Evolutionary conservation across 208 protist genomes (phyloP).

Genomic region (Trypanosoma conorhini): DNA sequence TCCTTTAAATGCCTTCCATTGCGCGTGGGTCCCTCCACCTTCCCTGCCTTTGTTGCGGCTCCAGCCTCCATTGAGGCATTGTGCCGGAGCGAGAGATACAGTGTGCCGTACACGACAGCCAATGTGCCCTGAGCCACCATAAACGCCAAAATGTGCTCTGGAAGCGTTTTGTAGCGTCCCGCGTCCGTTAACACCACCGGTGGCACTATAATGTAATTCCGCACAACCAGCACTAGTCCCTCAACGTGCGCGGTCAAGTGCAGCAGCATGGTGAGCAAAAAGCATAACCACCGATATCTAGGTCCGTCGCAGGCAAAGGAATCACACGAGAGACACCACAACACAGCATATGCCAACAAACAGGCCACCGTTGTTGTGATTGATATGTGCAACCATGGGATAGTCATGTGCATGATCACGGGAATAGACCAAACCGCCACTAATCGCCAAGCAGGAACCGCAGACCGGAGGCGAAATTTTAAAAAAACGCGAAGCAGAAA

Average conservation of each 20-base stretch:
- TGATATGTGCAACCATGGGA: conserved; percentile 48
- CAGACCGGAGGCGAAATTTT: not conserved
- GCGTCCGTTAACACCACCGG: conserved; percentile 39
- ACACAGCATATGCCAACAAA: conserved; percentile 28
- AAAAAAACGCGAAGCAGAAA: conserved; percentile 1
- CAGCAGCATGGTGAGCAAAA: conserved; percentile 23
- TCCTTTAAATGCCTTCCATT: not conserved
- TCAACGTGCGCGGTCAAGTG: conserved; percentile 65
- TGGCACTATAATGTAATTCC: conserved; percentile 56
- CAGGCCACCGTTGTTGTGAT: conserved; percentile 38
- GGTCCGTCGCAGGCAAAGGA: conserved; percentile 22
- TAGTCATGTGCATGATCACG: conserved; percentile 30
- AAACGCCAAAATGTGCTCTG: conserved; percentile 41
- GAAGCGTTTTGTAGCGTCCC: conserved; percentile 40
- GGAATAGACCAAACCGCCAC: conserved; percentile 45
- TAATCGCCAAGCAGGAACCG: conserved; percentile 18
- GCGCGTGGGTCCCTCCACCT: not conserved
- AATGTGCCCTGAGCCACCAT: conserved; percentile 37
- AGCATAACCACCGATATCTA: conserved; percentile 37
- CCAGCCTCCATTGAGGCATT: conserved; percentile 16
- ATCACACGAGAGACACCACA: conserved; percentile 45
- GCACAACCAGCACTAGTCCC: conserved; percentile 52
- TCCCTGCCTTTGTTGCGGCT: not conserved
- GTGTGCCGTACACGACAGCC: conserved; percentile 36
- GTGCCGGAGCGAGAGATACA: conserved; percentile 38